Evolutionary conservation across 768 basidiomycete genomes (phyloP).

Genomic region (Basidioascus undulatus): DNA sequence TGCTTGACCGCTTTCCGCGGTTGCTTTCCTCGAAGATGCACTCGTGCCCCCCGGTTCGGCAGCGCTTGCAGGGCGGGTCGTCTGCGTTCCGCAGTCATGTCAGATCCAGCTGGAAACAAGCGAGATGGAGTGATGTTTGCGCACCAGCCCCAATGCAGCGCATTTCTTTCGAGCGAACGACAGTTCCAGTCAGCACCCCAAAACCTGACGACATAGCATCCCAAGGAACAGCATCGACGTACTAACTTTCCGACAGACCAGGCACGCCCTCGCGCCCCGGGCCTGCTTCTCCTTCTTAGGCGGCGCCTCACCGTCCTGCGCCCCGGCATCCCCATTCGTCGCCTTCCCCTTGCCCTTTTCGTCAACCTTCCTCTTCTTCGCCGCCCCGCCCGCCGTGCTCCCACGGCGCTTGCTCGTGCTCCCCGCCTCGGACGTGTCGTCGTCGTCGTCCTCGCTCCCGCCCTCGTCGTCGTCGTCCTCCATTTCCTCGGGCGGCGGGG

Average conservation of each 20-base stretch:
- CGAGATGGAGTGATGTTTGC: background rate
- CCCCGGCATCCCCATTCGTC: conserved; percentile 12
- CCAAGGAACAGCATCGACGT: conserved; percentile 10
- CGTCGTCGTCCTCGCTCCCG: background rate
- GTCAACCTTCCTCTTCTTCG: conserved; percentile 3
- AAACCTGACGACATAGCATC: conserved; percentile 12
- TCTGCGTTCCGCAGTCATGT: conserved; percentile 16
- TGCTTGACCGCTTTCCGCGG: conserved; percentile 78
- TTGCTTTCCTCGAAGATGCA: conserved; percentile 95
- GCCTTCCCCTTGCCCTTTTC: conserved; percentile 11
- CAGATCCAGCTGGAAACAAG: no score
- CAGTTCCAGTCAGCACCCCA: conserved; percentile 10
- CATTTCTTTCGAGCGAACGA: background rate
- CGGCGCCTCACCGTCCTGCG: conserved; percentile 10
- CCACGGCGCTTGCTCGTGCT: background rate
- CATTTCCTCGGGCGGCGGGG: background rate
- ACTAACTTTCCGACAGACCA: no score
- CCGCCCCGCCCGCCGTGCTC: background rate
- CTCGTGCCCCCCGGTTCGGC: conserved; percentile 31
- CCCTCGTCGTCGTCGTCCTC: background rate
- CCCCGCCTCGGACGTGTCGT: no score
- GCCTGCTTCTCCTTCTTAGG: background rate
- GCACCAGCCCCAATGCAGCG: background rate
- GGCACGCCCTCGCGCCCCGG: no score
- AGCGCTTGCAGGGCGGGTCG: conserved; percentile 77